Evolutionary conservation across 495 filamentous ascomycete species (phyloP).

Genomic region (Aspergillus avenaceus): DNA sequence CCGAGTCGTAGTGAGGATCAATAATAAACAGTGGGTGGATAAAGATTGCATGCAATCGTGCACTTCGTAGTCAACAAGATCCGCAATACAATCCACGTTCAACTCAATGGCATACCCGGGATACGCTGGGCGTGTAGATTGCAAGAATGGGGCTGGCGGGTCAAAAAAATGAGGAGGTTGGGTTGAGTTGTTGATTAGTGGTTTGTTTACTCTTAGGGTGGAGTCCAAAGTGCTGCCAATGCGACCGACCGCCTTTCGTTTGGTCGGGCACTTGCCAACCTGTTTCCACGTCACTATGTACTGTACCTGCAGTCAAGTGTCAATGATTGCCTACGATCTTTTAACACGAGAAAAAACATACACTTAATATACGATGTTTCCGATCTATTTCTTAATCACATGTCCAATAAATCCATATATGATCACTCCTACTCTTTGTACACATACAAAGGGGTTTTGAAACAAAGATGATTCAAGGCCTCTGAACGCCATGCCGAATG

Average conservation of each 20-base stretch:
- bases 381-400: no score
- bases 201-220: constrained; percentile 18
- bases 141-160: not conserved
- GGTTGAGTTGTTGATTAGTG: constrained; percentile 22
- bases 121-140: not conserved
- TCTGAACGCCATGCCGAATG: constrained; percentile 20
- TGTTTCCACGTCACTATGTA: not conserved
- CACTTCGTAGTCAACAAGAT: no score
- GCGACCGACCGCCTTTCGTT: constrained; percentile 11
- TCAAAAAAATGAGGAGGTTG: constrained; percentile 15
- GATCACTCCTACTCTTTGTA: constrained; percentile 1
- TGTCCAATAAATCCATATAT: not conserved
- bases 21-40: not conserved
- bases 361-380: no score
- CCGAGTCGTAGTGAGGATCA: not conserved
- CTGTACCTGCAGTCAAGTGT: no score
- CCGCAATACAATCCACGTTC: not conserved
- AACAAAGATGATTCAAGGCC: not conserved
- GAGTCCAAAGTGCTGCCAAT: constrained; percentile 3
- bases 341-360: constrained; percentile 2
- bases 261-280: no score
- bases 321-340: no score
- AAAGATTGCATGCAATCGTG: not conserved
- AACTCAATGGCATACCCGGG: not conserved
- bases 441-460: constrained; percentile 1